Evolutionary conservation across 2,329 filamentous ascomycete genomes (phyloP), one percentile per base, ranked within the genome.

Genomic region (Lasiodiplodia hormozganensis): DNA sequence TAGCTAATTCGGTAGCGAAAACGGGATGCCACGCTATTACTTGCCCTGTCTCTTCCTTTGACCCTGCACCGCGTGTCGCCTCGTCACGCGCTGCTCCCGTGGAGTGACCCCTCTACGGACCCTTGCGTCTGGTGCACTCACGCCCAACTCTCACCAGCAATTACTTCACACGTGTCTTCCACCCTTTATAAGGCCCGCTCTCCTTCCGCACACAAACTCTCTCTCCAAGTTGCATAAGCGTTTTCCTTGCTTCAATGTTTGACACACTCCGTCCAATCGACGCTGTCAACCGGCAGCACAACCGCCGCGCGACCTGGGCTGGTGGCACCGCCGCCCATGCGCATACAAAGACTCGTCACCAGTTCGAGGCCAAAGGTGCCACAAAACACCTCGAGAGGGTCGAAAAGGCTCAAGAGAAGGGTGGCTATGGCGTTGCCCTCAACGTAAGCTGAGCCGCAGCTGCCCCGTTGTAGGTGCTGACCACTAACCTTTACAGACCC

Each of bases 361-460:
- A 72, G 16, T 78, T 77, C 53, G 71, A 73, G 51, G 76, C 74
- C 31, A 66, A 70, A 43, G 71, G 73, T 31, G 74, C 76, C 11
- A 68, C 72, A 8, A 72, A 74, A 31, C 72, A 73, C 34, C 64
- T 72, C 54, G 68, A 71, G 25, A 70, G 71, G 21, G 60, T 72
- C 51, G 70, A 70, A 38, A 71, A 71, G 47, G 70, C 70, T n/a
- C 47, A 70, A 53, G 68, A 73, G 25, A 70, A 70, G 28, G 65
- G 68, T 10, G 66, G 64, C 28, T 60, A 56, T 14, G 70, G 69
- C n/a, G 70, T 71, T 18, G 69, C 69, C 10, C 68, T 75, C 10
- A 70, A 73, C 65, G 75, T 76, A 21, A 34, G 66, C 43, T 25
- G 38, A 11, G 7, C 18, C 47, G 21, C 36, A 2, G 2, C 34